These are phyloP conservation scores for Isabelozyma heimii DNA, from an alignment of 805 yeast species.

Conservation along the genomic window DNA sequence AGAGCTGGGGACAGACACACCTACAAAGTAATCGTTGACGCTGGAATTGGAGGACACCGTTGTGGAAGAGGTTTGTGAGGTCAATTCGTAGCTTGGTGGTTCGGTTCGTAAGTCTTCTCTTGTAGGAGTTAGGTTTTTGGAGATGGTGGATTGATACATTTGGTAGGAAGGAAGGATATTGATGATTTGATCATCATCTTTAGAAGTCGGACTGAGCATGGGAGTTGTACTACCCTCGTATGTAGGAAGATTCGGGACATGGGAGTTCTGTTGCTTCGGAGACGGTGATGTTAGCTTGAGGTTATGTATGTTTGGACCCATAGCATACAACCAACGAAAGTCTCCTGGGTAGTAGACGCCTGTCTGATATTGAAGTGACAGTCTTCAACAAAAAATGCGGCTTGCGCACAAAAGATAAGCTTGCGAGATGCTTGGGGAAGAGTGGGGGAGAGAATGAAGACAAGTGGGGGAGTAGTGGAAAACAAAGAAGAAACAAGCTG, in stretches of 20 bases:
- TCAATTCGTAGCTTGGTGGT: conserved; percentile 34
- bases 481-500: too few relatives aligned
- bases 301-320: conserved; percentile 13
- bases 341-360: too few relatives aligned
- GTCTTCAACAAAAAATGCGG: too few relatives aligned
- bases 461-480: too few relatives aligned
- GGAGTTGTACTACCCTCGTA: conserved; percentile 1
- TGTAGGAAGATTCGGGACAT: background rate
- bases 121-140: conserved; percentile 32
- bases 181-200: conserved; percentile 24
- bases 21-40: conserved; percentile 14
- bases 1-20: conserved; percentile 14
- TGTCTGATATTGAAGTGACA: too few relatives aligned
- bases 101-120: conserved; percentile 21
- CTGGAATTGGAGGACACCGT: conserved; percentile 4
- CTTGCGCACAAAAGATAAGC: too few relatives aligned
- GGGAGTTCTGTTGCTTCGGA: background rate
- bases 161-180: conserved; percentile 40
- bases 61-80: conserved; percentile 16
- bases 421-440: too few relatives aligned
- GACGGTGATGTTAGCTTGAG: conserved; percentile 14
- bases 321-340: too few relatives aligned
- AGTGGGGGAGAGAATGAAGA: too few relatives aligned
- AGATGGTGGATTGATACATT: conserved; percentile 38
- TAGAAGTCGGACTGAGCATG: conserved; percentile 1